These are phyloP conservation scores for Nasturtium officinale DNA, from an alignment of 345 rosid species.

Conservation along the genomic window DNA sequence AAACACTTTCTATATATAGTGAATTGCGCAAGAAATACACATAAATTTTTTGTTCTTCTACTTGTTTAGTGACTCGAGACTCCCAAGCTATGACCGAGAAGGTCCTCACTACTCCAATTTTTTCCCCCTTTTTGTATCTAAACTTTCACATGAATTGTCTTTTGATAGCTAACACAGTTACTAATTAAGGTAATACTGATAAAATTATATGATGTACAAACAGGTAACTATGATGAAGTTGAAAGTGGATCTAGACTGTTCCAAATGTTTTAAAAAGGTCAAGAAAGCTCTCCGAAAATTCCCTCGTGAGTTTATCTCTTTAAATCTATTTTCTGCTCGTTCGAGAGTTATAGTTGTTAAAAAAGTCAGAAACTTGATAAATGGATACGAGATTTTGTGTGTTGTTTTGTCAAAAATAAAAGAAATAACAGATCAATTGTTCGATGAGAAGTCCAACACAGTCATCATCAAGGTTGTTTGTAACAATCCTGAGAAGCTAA, in stretches of 20 bases:
- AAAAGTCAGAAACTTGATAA: neutral
- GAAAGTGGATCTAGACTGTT: constrained; percentile 67
- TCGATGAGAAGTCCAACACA: constrained; percentile 66
- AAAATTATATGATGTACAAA: constrained; percentile 12
- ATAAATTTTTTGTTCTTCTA: constrained; percentile 12
- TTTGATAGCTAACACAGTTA: neutral
- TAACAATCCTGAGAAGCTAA: constrained; percentile 68
- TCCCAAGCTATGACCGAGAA: constrained; percentile 38
- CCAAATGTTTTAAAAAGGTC: constrained; percentile 63
- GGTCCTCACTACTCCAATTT: constrained; percentile 1
- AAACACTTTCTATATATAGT: constrained; percentile 19
- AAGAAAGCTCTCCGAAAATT: constrained; percentile 60
- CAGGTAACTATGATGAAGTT: constrained; percentile 66
- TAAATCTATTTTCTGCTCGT: neutral
- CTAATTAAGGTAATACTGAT: constrained; percentile 20
- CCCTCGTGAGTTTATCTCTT: constrained; percentile 60
- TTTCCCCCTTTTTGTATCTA: neutral
- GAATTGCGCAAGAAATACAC: constrained; percentile 8
- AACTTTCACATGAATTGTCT: neutral
- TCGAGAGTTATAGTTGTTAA: no score
- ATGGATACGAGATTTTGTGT: neutral
- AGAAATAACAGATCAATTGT: constrained; percentile 67
- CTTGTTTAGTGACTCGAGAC: constrained; percentile 4
- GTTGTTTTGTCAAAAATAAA: constrained; percentile 27
- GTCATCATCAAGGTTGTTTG: constrained; percentile 70